Evolutionary conservation across 2,329 filamentous ascomycete genomes (phyloP), one percentile per base, ranked within the genome.

Genomic region (Eutypella sp.): DNA sequence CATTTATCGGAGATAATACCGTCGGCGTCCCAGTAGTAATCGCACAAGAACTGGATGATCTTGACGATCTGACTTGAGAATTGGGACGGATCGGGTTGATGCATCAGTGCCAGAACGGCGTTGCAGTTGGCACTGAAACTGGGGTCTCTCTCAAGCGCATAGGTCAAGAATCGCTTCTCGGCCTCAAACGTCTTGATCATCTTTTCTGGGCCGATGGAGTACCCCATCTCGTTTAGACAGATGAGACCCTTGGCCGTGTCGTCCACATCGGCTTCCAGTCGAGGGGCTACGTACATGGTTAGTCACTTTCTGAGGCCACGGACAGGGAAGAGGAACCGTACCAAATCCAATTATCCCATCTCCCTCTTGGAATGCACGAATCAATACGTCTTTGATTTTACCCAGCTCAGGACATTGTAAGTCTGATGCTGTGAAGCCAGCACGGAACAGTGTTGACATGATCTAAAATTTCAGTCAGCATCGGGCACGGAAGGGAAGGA

Each of bases 61-160:
- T 63, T 67, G 34, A 54, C 48, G 40, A 64, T 60, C 54, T 60
- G 64, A 4, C 50, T 5, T 10, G 22, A n/a, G 45, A 39, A 53
- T 15, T 20, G 44, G 22, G n/a, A 45, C 24, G 40, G 27, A 27
- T 62, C 48, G 9, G 49, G 45, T 6, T 50, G 47, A 15, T 55
- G 50, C 24, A 67, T 51, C 10, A 67, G 50, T 11, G 63, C 60
- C 27, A 61, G 27, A 3, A 67, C 45, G 11, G 60, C 61, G 46
- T 67, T 65, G 46, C 60, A 64, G 49, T 67, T 67, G 2, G 62
- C 62, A 3, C 54, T 63, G n/a, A 63, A 56, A 37, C 62, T 65
- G 2, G 59, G 52, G 44, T 64, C 53, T 20, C 60, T 44, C 48
- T 67, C 64, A 5, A 42, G 37, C 1, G 50, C 41, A 40, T 66